Percentiles rank a stretch among this genome's conserved stretches.
Evolutionary conservation across 148 eudicot species (phyloP).

Genomic region (Pharnaceum exiguum): DNA sequence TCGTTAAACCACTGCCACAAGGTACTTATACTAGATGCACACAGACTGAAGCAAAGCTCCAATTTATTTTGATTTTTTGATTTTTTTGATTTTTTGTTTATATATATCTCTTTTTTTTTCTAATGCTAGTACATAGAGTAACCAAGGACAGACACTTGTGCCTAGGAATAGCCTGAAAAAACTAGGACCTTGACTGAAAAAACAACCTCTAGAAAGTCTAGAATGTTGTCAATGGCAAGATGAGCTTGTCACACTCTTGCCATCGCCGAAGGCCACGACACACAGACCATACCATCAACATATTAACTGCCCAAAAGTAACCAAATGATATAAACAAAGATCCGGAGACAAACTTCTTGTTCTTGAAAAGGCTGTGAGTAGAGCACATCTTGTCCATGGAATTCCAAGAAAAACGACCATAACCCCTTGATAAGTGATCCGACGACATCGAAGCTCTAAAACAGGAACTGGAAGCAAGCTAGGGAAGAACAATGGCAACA

Average conservation of each 20-base stretch:
- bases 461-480: slow-evolving; percentile 25
- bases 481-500: slow-evolving; percentile 20
- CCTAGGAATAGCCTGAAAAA: slow-evolving; percentile 26
- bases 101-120: background rate
- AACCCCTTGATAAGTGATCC: background rate
- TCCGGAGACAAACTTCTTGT: slow-evolving; percentile 18
- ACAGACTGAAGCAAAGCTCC: too few species aligned
- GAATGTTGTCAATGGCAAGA: slow-evolving; percentile 44
- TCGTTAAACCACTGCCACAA: too few species aligned
- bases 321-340: slow-evolving; percentile 16
- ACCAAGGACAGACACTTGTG: slow-evolving; percentile 17
- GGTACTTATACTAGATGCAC: too few species aligned
- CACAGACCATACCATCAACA: slow-evolving; percentile 15
- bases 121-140: slow-evolving; percentile 4
- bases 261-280: slow-evolving; percentile 35
- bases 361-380: slow-evolving; percentile 8
- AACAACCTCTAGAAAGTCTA: slow-evolving; percentile 32
- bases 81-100: background rate
- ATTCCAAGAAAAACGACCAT: slow-evolving; percentile 5
- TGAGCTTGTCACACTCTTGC: slow-evolving; percentile 19
- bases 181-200: slow-evolving; percentile 30
- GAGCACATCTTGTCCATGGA: slow-evolving; percentile 8
- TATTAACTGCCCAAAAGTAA: slow-evolving; percentile 23
- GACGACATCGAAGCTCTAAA: slow-evolving; percentile 15
- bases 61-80: background rate